phyloP scores from a whole-genome alignment of 441 rosid genomes.

The Corymbia calophylla region DNA sequence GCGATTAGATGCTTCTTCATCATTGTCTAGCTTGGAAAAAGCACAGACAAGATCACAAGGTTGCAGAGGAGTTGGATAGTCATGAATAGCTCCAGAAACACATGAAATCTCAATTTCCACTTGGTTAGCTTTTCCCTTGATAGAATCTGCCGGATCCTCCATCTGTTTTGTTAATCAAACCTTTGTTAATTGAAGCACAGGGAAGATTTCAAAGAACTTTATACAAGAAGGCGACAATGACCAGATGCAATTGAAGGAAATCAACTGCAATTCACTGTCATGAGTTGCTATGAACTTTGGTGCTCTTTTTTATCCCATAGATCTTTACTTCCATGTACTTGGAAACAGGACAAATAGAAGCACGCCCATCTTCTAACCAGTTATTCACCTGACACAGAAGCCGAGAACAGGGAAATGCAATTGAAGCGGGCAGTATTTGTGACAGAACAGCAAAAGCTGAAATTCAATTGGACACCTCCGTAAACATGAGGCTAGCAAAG shows the following conservation, averaged over 20 bases:
- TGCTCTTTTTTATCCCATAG: neutral
- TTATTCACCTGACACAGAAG: neutral
- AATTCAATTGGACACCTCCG: neutral
- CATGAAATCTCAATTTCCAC: slow-evolving; percentile 29
- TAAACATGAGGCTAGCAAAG: neutral
- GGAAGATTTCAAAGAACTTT: neutral
- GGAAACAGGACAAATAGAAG: neutral
- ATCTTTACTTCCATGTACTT: neutral
- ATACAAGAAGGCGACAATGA: neutral
- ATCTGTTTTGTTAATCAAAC: slow-evolving; percentile 17
- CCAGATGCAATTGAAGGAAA: neutral
- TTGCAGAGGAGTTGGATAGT: slow-evolving; percentile 10
- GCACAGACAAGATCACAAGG: slow-evolving; percentile 28
- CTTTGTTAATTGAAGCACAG: neutral
- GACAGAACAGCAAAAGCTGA: neutral
- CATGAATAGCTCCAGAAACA: slow-evolving; percentile 15
- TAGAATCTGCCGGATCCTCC: slow-evolving; percentile 40
- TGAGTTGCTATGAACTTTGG: neutral
- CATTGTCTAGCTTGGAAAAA: slow-evolving; percentile 36
- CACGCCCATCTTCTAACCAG: neutral
- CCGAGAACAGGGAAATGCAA: neutral
- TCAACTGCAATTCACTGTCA: neutral
- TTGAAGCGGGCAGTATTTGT: neutral
- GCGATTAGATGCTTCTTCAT: slow-evolving; percentile 29
- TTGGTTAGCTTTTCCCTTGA: slow-evolving; percentile 22